Conservation (phyloP, 495 filamentous ascomycete genomes). For the Podospora conica region DNA sequence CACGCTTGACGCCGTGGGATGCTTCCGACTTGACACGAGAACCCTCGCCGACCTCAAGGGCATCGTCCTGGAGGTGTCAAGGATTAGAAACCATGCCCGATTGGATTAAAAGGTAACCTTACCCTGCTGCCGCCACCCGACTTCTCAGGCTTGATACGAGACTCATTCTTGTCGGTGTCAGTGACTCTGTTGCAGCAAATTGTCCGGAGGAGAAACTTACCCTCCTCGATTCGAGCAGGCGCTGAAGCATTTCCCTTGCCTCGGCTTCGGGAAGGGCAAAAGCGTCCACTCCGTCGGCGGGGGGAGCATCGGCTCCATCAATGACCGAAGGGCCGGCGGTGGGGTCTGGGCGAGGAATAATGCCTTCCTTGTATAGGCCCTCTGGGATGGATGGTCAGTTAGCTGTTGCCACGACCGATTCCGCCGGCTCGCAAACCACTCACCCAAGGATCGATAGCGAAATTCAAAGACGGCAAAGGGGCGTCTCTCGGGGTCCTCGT, state of each 20-base stretch:
- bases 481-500: not conserved
- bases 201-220: not conserved
- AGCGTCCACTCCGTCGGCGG: not conserved
- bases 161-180: not conserved
- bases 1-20: not conserved
- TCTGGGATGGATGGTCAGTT: not conserved
- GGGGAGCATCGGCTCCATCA: too few relatives aligned
- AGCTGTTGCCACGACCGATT: not conserved
- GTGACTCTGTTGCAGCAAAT: not conserved
- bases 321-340: too few relatives aligned
- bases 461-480: conserved; percentile 18
- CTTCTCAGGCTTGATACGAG: not conserved
- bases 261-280: not conserved
- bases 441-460: conserved; percentile 14
- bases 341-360: not conserved
- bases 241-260: not conserved
- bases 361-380: not conserved
- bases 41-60: not conserved
- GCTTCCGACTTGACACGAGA: not conserved
- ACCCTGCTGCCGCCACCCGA: not conserved
- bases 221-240: not conserved
- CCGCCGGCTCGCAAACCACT: not conserved
- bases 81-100: too few relatives aligned
- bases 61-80: not conserved
- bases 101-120: not conserved